Conservation (phyloP, 345 rosid species). For the Noccaea bulbosa region DNA sequence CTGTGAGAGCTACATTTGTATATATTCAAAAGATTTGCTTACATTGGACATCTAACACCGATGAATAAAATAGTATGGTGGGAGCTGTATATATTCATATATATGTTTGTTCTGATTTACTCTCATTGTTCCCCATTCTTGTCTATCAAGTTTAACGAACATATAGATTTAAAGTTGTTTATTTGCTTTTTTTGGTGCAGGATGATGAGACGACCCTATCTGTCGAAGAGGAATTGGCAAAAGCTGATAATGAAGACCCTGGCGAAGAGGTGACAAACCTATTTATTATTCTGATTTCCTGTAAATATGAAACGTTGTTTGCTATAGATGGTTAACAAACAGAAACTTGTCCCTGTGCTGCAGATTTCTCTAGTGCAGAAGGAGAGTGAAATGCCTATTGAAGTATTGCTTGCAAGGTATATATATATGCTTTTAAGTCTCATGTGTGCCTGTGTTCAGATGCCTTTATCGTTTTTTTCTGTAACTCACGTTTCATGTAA, state of each 20-base stretch:
- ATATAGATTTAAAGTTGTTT: constrained; percentile 22
- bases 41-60: too few species aligned
- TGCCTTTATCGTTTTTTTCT: constrained; percentile 27
- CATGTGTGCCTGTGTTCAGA: constrained; percentile 33
- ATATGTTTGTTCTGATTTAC: too few species aligned
- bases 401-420: constrained; percentile 92
- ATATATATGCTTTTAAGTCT: constrained; percentile 59
- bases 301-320: constrained; percentile 22
- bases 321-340: constrained; percentile 35
- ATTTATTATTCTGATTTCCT: constrained; percentile 27
- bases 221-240: constrained; percentile 88
- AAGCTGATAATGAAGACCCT: constrained; percentile 64
- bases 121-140: too few species aligned
- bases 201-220: constrained; percentile 93
- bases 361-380: constrained; percentile 84
- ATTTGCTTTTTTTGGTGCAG: constrained; percentile 48
- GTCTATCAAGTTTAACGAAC: not conserved
- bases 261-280: constrained; percentile 69
- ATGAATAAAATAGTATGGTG: too few species aligned
- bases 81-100: too few species aligned
- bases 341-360: constrained; percentile 37
- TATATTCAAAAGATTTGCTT: too few species aligned
- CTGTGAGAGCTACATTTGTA: too few species aligned
- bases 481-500: constrained; percentile 40
- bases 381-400: constrained; percentile 91